Evolutionary conservation across 1,284 basidiomycete genomes (phyloP), one percentile per base, ranked within the genome.

Genomic region (Ustanciosporium gigantosporum): DNA sequence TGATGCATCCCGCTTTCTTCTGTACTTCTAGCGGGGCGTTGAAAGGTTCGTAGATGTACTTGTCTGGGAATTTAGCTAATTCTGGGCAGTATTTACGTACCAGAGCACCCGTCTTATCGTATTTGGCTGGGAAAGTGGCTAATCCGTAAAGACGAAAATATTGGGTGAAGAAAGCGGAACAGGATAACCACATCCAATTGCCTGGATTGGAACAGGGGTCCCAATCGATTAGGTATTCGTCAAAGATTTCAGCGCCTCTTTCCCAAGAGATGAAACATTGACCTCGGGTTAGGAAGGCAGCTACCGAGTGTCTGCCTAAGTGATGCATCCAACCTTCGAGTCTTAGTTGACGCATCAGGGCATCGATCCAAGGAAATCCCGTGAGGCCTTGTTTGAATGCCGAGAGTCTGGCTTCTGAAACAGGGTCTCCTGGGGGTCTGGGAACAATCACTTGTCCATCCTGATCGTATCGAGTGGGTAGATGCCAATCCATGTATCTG

Each of bases 181-280:
- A 81, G 4, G 79, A 80, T 6, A 82, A 66, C 81, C 82, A 82
- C 81, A 82, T 81, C 73, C 81, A 82, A 53, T 83, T 83, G 8
- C 81, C 76, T 41, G 78, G 62, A 71, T 82, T 72, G 32, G 79
- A 60, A 27, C 70, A 76, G 0, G 81, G 80, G 66, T 81, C 81
- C 80, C 79, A 80, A 44, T 81, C 80, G 16, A 81, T 65, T 5
- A 65, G 50, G 31, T 78, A 46, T 34, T 70, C 57, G 40, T 83
- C 82, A 76, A 83, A 82, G 23, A 82, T 80, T 55, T 83, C 82
- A 49, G 81, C 81, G 22, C 83, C 83, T 40, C 81, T 72, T 64
- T 84, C 83, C 83, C 82, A 84, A 7, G 80, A 81, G 57, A 83
- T 81, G 73, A 83, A 83, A 61, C 82, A 81, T 62, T 84, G 82